phyloP scores from a whole-genome alignment of 257 asterid species.

The Primulina eburnea region DNA sequence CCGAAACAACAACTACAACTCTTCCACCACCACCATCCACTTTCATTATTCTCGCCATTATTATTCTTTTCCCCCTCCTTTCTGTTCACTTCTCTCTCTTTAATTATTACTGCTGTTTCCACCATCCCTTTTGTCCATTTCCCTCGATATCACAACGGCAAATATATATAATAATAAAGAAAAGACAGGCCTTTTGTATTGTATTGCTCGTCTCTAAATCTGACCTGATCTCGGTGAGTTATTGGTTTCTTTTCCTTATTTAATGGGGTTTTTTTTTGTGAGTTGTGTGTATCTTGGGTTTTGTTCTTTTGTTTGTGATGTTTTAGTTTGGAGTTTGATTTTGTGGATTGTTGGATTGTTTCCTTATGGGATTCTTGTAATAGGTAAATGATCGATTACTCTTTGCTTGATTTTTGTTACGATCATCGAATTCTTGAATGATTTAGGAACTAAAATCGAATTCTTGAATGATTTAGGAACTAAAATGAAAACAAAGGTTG shows the following conservation, averaged over 20 bases:
- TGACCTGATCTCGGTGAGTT: conserved; percentile 40
- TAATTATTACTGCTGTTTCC: conserved; percentile 31
- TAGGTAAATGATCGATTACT: background rate
- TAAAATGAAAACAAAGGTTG: conserved; percentile 1
- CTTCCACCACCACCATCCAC: conserved; percentile 56
- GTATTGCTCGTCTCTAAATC: conserved; percentile 25
- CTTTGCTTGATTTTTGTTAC: conserved; percentile 20
- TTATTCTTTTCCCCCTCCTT: conserved; percentile 38
- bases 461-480: conserved; percentile 3
- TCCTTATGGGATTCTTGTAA: conserved; percentile 22
- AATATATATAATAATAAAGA: background rate
- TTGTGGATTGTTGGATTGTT: conserved; percentile 19
- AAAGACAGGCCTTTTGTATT: background rate
- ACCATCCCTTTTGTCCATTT: conserved; percentile 34
- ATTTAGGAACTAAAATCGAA: conserved; percentile 9
- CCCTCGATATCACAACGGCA: conserved; percentile 22
- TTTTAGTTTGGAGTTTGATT: conserved; percentile 24
- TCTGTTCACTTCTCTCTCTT: conserved; percentile 30
- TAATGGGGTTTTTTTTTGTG: conserved; percentile 15
- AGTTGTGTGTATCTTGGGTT: conserved; percentile 29
- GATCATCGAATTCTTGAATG: conserved; percentile 12
- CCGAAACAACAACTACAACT: conserved; percentile 49
- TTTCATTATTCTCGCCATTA: conserved; percentile 47
- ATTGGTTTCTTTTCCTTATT: conserved; percentile 5
- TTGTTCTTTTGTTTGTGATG: conserved; percentile 18